phyloP scores from a whole-genome alignment of 2,329 filamentous ascomycete genomes.

The Plenodomus biglobosus region DNA sequence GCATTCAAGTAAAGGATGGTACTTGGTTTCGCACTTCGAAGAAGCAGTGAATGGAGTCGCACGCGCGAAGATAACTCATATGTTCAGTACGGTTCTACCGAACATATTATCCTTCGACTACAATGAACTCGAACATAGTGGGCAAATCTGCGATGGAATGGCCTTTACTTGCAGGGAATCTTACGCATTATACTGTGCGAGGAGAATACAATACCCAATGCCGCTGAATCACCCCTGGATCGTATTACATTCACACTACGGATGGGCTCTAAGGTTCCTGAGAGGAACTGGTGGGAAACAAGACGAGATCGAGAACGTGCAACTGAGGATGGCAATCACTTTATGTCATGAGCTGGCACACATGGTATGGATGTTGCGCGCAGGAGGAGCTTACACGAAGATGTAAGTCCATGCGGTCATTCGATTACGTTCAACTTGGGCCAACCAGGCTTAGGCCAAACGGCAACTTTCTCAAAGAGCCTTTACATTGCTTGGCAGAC shows the following conservation, averaged over 20 bases:
- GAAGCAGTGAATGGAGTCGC: too few relatives aligned
- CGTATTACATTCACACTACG: constrained; percentile 4
- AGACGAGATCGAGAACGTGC: not conserved
- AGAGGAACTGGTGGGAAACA: not conserved
- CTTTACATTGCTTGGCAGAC: not conserved
- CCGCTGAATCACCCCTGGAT: not conserved
- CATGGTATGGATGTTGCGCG: constrained; percentile 4
- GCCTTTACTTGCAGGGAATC: not conserved
- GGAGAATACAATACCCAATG: not conserved
- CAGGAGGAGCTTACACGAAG: not conserved
- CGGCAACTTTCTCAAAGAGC: not conserved
- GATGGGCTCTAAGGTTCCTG: constrained; percentile 1
- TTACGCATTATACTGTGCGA: not conserved
- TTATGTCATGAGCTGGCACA: constrained; percentile 10
- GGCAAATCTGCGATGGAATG: not conserved
- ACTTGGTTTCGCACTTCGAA: too few relatives aligned
- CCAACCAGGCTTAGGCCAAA: not conserved
- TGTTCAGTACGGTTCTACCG: not conserved
- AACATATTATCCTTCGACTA: not conserved
- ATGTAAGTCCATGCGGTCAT: not conserved
- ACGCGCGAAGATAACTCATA: not conserved
- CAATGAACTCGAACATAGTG: not conserved
- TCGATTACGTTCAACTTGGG: not conserved
- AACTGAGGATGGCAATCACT: constrained; percentile 4
- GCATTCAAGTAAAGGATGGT: too few relatives aligned